phyloP scores from a whole-genome alignment of 139 green algal species.

The Penium margaritaceum region DNA sequence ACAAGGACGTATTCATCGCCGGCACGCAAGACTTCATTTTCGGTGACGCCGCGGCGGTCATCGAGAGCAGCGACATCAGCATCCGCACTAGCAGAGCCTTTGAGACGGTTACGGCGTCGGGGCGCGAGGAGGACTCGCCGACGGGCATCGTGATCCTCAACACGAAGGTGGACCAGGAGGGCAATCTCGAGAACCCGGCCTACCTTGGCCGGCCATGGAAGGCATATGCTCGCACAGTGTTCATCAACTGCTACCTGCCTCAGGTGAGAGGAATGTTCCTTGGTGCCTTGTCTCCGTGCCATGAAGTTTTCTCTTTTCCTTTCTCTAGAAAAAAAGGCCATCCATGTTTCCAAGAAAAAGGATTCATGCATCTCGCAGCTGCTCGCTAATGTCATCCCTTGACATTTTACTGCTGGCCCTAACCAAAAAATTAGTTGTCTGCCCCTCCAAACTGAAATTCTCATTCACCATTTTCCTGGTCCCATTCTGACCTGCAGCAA shows the following conservation, averaged over 20 bases:
- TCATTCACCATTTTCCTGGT: no score
- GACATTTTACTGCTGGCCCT: no score
- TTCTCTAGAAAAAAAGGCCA: no score
- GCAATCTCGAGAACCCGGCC: neutral
- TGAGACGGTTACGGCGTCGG: constrained; percentile 9
- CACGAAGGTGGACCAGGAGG: neutral
- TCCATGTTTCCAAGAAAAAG: no score
- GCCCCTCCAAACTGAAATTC: no score
- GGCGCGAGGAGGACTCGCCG: neutral
- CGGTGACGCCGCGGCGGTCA: neutral
- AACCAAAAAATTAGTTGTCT: no score
- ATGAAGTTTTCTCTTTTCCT: neutral
- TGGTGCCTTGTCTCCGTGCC: neutral
- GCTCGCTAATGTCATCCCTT: no score
- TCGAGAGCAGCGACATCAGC: neutral
- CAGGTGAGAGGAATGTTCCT: neutral
- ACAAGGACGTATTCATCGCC: constrained; percentile 2
- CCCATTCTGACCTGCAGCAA: neutral
- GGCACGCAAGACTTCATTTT: constrained; percentile 34
- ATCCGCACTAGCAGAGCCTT: neutral
- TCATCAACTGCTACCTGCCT: constrained; percentile 1
- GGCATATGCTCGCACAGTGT: neutral
- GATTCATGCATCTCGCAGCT: no score
- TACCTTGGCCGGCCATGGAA: constrained; percentile 15
- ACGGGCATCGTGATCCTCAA: neutral